Evolutionary conservation across 306 rosid species (phyloP).

Genomic region (Cajanus cajan): DNA sequence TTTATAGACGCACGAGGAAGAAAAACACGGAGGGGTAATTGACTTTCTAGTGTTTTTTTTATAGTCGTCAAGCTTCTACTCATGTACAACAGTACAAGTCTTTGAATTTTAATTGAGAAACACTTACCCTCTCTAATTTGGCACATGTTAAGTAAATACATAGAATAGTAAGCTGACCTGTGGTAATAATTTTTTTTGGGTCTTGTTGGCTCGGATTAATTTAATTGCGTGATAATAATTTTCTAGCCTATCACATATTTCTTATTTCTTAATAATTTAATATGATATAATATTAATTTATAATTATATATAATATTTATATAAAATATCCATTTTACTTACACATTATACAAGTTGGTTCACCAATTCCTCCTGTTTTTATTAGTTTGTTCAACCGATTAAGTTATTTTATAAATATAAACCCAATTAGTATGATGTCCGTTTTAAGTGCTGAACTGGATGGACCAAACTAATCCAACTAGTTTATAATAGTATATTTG

Average conservation of each 20-base stretch:
- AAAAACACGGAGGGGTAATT: background rate
- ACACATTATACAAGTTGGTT: background rate
- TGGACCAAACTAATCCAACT: background rate
- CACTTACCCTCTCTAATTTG: background rate
- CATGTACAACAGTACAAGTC: background rate
- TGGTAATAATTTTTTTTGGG: no score
- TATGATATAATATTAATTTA: no score
- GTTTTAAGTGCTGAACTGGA: background rate
- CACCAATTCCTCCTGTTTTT: background rate
- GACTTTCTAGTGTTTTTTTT: background rate
- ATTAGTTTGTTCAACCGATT: background rate
- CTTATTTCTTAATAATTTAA: no score
- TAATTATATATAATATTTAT: no score
- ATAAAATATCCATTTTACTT: no score
- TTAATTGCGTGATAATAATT: no score
- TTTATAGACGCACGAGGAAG: background rate
- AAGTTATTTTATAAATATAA: background rate
- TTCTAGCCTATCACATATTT: no score
- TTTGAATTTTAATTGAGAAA: background rate
- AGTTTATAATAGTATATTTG: background rate
- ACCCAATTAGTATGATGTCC: background rate
- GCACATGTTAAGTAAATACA: background rate
- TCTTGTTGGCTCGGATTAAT: no score
- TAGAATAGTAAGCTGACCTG: background rate
- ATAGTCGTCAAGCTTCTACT: background rate